Evolutionary conservation across 2,329 filamentous ascomycete species (phyloP).

Genomic region (Colletotrichum zoysiae): DNA sequence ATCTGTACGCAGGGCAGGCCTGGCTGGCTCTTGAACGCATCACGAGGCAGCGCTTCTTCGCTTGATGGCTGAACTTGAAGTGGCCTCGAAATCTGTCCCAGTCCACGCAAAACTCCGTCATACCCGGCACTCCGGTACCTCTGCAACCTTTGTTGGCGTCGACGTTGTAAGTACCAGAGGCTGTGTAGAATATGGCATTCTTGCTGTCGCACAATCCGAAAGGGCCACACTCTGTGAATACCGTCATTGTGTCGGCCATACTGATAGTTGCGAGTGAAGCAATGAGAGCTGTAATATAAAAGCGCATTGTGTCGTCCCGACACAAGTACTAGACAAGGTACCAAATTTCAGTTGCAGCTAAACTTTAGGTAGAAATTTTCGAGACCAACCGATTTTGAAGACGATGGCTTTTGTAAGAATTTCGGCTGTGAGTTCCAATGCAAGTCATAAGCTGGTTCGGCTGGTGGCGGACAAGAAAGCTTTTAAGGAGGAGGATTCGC

Average conservation of each 20-base stretch:
- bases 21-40: conserved; percentile 39
- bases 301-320: not conserved
- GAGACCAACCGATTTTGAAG: no score
- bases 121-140: not conserved
- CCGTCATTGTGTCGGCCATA: not conserved
- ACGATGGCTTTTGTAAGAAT: no score
- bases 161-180: not conserved
- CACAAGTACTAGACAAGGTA: not conserved
- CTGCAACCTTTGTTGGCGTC: not conserved
- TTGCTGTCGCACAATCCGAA: not conserved
- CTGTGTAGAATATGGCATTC: not conserved
- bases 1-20: not conserved
- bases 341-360: fast-evolving
- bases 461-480: no score
- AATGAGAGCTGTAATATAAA: not conserved
- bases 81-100: not conserved
- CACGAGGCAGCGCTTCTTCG: not conserved
- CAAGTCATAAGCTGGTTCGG: no score
- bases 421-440: no score
- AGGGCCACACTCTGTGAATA: not conserved
- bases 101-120: not conserved
- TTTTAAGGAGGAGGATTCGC: no score
- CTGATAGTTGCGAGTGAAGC: not conserved
- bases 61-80: not conserved
- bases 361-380: not conserved